These are phyloP conservation scores for Colletotrichum sidae DNA, from an alignment of 2,329 filamentous ascomycete species.

Conservation along the genomic window DNA sequence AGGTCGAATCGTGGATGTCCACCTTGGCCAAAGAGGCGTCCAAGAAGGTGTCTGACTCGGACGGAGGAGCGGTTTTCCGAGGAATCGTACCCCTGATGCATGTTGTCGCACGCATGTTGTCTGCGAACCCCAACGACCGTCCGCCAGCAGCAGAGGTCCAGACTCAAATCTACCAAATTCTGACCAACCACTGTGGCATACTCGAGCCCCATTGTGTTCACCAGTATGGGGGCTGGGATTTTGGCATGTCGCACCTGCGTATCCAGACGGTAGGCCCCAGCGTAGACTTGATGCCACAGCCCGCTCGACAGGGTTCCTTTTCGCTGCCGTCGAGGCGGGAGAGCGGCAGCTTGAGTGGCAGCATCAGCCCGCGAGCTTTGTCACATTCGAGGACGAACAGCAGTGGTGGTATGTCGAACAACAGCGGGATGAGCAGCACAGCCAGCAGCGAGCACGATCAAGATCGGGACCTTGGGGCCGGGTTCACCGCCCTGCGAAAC, in stretches of 20 bases:
- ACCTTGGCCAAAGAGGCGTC: constrained; percentile 69
- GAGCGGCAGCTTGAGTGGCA: constrained; percentile 36
- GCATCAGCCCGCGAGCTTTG: constrained; percentile 40
- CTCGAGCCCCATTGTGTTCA: constrained; percentile 66
- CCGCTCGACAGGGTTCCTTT: constrained; percentile 33
- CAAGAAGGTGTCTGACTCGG: constrained; percentile 54
- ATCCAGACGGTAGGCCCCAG: constrained; percentile 33
- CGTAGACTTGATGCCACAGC: constrained; percentile 26
- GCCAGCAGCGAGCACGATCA: constrained; percentile 38
- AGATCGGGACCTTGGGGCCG: constrained; percentile 30
- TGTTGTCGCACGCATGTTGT: constrained; percentile 66
- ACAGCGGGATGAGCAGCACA: constrained; percentile 45
- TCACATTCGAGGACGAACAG: constrained; percentile 47
- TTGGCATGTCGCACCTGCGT: constrained; percentile 44
- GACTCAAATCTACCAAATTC: constrained; percentile 62
- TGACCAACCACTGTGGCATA: constrained; percentile 61
- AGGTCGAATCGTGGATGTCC: constrained; percentile 77
- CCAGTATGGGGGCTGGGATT: constrained; percentile 53
- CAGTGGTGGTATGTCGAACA: constrained; percentile 50
- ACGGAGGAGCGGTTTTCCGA: constrained; percentile 59
- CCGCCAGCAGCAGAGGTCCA: constrained; percentile 65
- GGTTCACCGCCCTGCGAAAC: constrained; percentile 34
- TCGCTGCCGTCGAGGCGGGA: constrained; percentile 34
- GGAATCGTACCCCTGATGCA: constrained; percentile 65
- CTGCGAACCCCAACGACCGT: constrained; percentile 62